Conservation (phyloP, 371 early-diverging fungal species). For the Circinella umbellata region DNA sequence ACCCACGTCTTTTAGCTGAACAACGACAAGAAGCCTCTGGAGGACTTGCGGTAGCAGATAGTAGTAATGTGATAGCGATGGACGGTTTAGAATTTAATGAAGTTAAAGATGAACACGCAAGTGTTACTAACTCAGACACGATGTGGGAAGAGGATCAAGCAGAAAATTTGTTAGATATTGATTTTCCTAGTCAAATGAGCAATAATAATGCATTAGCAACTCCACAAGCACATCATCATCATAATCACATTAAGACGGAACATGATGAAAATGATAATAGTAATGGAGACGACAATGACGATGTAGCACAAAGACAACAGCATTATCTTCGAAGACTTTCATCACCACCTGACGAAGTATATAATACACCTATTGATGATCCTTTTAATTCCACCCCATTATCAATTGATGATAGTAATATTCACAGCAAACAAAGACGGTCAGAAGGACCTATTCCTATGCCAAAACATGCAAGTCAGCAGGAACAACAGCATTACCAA, state of each 20-base stretch:
- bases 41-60: neutral
- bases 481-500: neutral
- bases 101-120: conserved; percentile 6
- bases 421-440: neutral
- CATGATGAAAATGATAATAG: too few species aligned
- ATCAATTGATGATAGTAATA: too few species aligned
- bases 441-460: neutral
- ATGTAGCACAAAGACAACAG: conserved; percentile 30
- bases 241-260: neutral
- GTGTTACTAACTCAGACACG: conserved; percentile 22
- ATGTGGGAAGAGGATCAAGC: conserved; percentile 38
- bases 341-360: conserved; percentile 43
- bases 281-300: neutral
- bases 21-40: neutral
- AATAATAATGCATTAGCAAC: conserved; percentile 36
- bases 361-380: conserved; percentile 19
- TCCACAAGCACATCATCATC: conserved; percentile 35
- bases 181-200: conserved; percentile 37
- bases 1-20: conserved; percentile 29
- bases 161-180: conserved; percentile 48
- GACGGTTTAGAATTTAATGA: conserved; percentile 2
- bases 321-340: conserved; percentile 38
- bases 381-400: conserved; percentile 13
- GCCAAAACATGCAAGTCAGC: neutral
- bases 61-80: neutral